A percentile compares a stretch with the other conserved stretches of the same genome.
Conservation (phyloP, 805 yeast genomes). For the Allodekkera sacchari region DNA sequence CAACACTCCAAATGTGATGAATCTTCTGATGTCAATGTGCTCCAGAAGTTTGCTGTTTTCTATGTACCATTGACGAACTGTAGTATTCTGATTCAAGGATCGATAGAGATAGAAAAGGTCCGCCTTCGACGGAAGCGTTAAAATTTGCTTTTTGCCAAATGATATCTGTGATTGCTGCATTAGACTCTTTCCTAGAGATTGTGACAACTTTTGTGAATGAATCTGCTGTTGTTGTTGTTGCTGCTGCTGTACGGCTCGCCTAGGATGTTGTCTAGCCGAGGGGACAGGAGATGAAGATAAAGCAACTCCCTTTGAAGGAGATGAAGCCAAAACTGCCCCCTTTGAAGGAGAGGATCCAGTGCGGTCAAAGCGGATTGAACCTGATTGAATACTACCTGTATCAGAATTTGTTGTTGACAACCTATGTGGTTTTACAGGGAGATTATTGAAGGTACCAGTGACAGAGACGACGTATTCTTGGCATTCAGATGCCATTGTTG, state of each 20-base stretch:
- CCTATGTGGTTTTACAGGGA: constrained; percentile 26
- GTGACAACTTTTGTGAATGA: no score
- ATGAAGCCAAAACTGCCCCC: background rate
- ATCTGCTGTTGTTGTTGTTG: no score
- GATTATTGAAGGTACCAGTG: constrained; percentile 24
- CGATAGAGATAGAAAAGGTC: constrained; percentile 66
- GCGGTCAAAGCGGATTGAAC: constrained; percentile 1
- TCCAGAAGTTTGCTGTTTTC: constrained; percentile 50
- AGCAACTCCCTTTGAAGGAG: background rate
- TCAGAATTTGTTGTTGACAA: constrained; percentile 18
- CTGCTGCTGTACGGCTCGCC: no score
- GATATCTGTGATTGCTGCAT: background rate
- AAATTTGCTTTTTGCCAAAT: constrained; percentile 6
- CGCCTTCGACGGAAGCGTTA: constrained; percentile 50
- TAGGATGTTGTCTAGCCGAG: background rate
- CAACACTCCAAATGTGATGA: constrained; percentile 78
- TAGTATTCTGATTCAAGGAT: constrained; percentile 68
- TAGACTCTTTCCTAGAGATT: no score
- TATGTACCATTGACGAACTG: constrained; percentile 74
- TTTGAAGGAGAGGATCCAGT: constrained; percentile 2
- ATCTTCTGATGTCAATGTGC: constrained; percentile 74
- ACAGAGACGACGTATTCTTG: constrained; percentile 65
- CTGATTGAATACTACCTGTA: constrained; percentile 12
- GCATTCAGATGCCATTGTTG: constrained; percentile 69
- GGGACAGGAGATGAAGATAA: constrained; percentile 1